Conservation (phyloP, 2,329 filamentous ascomycete species). For the Colletotrichum coccodes region DNA sequence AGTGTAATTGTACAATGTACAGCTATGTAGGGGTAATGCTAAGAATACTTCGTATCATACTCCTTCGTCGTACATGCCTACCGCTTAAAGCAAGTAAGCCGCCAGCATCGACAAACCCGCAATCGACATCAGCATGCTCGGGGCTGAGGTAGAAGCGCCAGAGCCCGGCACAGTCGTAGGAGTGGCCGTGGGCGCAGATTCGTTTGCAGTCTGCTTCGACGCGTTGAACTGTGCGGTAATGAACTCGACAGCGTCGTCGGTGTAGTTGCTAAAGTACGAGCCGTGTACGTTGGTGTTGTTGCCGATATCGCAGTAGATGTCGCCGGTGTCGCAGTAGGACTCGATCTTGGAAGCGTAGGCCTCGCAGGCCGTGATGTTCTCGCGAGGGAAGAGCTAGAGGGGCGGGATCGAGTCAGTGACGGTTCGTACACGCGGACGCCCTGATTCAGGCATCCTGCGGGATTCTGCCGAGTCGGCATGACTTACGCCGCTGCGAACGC, state of each 20-base stretch:
- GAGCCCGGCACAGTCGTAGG: neutral
- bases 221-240: slow-evolving; percentile 46
- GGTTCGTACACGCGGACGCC: neutral
- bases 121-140: slow-evolving; percentile 7
- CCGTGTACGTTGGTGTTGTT: slow-evolving; percentile 42
- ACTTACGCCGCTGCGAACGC: slow-evolving; percentile 49
- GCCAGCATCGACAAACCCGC: slow-evolving; percentile 8
- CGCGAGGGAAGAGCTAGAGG: slow-evolving; percentile 48
- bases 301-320: slow-evolving; percentile 52
- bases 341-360: slow-evolving; percentile 46
- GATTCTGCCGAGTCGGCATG: neutral
- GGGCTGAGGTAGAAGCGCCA: neutral
- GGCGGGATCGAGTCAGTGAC: neutral
- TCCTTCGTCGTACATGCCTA: too few relatives aligned
- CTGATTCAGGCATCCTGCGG: neutral
- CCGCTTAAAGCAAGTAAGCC: neutral
- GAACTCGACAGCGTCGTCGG: slow-evolving; percentile 45
- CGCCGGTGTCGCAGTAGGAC: slow-evolving; percentile 54
- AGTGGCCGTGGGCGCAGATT: slow-evolving; percentile 8
- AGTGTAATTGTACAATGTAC: too few relatives aligned
- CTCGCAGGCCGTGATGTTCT: slow-evolving; percentile 46
- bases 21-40: neutral
- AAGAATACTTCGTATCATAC: neutral
- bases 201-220: slow-evolving; percentile 1
- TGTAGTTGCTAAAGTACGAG: slow-evolving; percentile 48